Conservation (phyloP, 805 yeast species). For the Wickerhamomyces chambardii region DNA sequence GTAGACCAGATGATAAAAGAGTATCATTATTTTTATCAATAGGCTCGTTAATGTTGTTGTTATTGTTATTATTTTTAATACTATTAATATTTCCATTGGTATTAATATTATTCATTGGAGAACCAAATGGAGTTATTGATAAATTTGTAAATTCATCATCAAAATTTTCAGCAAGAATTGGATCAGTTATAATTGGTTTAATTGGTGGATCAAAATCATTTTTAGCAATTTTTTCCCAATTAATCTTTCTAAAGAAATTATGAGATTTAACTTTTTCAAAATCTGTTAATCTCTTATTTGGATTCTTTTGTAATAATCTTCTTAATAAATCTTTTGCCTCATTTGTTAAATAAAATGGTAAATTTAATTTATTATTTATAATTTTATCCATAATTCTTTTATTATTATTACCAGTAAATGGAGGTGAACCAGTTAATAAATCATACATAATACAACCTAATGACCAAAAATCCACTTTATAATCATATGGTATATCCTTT, state of each 20-base stretch:
- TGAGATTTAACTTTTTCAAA: conserved; percentile 53
- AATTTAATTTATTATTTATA: conserved; percentile 50
- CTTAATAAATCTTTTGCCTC: conserved; percentile 73
- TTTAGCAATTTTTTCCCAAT: conserved; percentile 53
- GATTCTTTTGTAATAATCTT: conserved; percentile 60
- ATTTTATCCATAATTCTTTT: conserved; percentile 72
- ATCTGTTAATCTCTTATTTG: conserved; percentile 53
- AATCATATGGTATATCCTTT: conserved; percentile 68
- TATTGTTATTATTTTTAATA: neutral
- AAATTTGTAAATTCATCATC: conserved; percentile 70
- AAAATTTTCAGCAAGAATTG: conserved; percentile 78
- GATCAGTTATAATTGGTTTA: conserved; percentile 74
- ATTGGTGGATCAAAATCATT: conserved; percentile 58
- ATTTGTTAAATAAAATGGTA: conserved; percentile 69
- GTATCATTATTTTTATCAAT: no score
- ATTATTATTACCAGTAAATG: conserved; percentile 78
- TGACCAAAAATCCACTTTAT: conserved; percentile 88
- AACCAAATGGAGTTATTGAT: conserved; percentile 30
- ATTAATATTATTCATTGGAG: conserved; percentile 6
- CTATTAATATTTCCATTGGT: conserved; percentile 2
- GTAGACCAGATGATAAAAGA: no score
- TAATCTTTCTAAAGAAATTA: conserved; percentile 66
- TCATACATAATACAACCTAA: conserved; percentile 77
- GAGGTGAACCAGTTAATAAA: conserved; percentile 79
- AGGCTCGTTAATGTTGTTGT: no score